Base-by-base conservation (phyloP, 192 early-diverging fungal species). In the Podila verticillata region DNA sequence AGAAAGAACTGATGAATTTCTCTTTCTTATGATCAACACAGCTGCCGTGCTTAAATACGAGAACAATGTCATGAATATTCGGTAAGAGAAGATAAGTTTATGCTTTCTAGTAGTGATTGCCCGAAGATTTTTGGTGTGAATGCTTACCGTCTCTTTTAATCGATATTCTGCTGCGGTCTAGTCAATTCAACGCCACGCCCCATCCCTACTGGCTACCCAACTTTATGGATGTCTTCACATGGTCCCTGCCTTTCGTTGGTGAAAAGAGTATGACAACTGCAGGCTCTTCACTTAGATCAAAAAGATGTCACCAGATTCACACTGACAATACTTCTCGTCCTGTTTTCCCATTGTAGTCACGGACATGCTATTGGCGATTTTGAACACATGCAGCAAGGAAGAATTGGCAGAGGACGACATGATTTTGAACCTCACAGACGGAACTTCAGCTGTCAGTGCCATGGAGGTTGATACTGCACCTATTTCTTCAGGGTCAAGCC, bases 41-140 rank as follows among this genome's bases (percentile, higher is more conserved):
- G 97, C 96, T 44, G 97, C 97, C 28, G 94, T 99, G 28, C 83
- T 99, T 48, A 99, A 99, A 79, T 99, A 99, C 81, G 97, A 99
- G 83, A 96, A 97, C 86, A 98, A 98, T 67, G 95, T 98, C 35
- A 97, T 99, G 96, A 99, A 99, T 87, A 99, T 99, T 83, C 92
- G 97, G 54, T 96, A 98, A 82, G 95, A 92, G 74, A 54, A 0
- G 85, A 89, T 65, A 56, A 32, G 5, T 24, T 54, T 9, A 19
- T 17, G 4, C 5, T 36, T 36, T 1, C 7, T 15, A 44, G 12
- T 44, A 0, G 2, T 17, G 2, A 44, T 15, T 44, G 39, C 15
- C 2, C 7, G 15, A 44, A 44, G 39, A 4, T 13, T 44, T 2
- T 44, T 44, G 12, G 39, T 15, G 3, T 44, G 39, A 12, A 15